Conservation (phyloP, 768 basidiomycete genomes). For the Xerocomellus amylosporus region DNA sequence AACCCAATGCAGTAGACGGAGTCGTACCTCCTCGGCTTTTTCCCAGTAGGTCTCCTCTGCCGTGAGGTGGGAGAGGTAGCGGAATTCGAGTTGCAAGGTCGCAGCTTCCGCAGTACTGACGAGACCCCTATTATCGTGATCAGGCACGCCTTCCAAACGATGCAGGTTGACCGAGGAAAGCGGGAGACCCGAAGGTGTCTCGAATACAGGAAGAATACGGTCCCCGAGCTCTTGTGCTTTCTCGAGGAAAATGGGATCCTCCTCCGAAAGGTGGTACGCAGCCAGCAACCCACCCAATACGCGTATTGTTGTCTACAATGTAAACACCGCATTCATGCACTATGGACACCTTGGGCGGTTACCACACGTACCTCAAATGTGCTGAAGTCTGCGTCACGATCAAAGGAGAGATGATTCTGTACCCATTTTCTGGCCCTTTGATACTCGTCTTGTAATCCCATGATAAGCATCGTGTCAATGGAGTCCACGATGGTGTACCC, state of each 20-base stretch:
- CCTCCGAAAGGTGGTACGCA: constrained; percentile 72
- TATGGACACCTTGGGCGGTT: not conserved
- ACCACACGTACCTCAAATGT: constrained; percentile 77
- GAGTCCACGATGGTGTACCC: constrained; percentile 90
- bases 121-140: constrained; percentile 55
- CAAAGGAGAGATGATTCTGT: constrained; percentile 62
- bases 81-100: constrained; percentile 87
- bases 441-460: constrained; percentile 82
- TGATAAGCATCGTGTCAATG: constrained; percentile 82
- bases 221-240: constrained; percentile 82
- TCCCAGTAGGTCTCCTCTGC: constrained; percentile 80
- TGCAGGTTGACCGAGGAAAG: constrained; percentile 77
- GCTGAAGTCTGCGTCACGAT: constrained; percentile 74
- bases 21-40: constrained; percentile 64
- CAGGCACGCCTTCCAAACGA: constrained; percentile 53
- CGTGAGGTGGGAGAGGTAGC: constrained; percentile 79
- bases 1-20: not conserved
- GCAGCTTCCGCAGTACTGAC: constrained; percentile 85
- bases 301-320: constrained; percentile 79
- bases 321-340: constrained; percentile 3
- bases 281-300: constrained; percentile 88
- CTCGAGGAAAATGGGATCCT: constrained; percentile 67
- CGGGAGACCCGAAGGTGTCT: constrained; percentile 80
- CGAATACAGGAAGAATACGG: constrained; percentile 79
- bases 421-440: constrained; percentile 77